Conservation (phyloP, 371 early-diverging fungal species). For the Mucor plumbeus region DNA sequence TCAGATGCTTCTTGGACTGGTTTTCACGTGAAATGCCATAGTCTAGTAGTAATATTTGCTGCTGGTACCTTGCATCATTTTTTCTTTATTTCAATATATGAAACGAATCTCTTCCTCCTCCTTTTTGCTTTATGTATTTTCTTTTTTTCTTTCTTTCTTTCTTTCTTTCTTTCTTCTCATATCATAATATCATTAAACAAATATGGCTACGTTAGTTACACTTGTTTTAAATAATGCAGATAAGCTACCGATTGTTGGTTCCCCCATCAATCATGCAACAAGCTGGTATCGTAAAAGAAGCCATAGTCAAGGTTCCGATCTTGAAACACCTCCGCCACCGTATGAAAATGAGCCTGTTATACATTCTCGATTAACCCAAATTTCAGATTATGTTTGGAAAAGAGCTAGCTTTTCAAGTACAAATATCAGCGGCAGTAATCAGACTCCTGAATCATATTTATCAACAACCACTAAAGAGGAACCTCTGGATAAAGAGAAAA, state of each 20-base stretch:
- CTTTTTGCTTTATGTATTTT: not conserved
- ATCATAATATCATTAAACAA: not conserved
- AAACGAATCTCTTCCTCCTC: not conserved
- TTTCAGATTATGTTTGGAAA: conserved; percentile 41
- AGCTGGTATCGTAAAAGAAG: conserved; percentile 22
- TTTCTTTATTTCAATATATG: not conserved
- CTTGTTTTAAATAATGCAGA: conserved; percentile 39
- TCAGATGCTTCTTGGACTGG: conserved; percentile 3
- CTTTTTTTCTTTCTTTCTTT: not conserved
- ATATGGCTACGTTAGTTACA: conserved; percentile 34
- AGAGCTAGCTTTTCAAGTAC: conserved; percentile 23
- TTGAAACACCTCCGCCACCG: conserved; percentile 22
- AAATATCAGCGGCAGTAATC: not conserved
- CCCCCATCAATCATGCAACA: conserved; percentile 34
- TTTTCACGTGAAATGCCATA: conserved; percentile 8
- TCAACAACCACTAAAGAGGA: not conserved
- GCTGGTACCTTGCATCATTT: conserved; percentile 8
- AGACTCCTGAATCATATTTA: not conserved
- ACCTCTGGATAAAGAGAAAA: conserved; percentile 34
- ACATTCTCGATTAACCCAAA: conserved; percentile 25
- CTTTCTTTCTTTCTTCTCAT: not conserved
- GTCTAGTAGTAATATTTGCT: not conserved
- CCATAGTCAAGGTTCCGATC: conserved; percentile 18
- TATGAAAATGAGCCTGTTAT: conserved; percentile 43
- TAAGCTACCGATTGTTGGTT: conserved; percentile 38